These are phyloP conservation scores for Wickerhamomyces strasburgensis DNA, from an alignment of 805 yeast species.

Conservation along the genomic window DNA sequence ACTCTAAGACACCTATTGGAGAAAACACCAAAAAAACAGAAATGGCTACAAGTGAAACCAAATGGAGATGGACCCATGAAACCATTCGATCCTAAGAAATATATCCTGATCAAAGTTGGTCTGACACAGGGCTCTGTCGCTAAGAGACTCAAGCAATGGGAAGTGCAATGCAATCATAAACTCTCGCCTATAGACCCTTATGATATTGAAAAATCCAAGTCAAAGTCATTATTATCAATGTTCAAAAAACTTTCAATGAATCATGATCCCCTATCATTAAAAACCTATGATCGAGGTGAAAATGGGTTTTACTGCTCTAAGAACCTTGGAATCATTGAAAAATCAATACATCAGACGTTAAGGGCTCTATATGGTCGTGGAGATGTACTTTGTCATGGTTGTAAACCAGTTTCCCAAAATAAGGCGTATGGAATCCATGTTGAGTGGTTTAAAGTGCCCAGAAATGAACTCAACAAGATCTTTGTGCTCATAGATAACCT, in stretches of 20 bases:
- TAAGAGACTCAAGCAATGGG: conserved; percentile 23
- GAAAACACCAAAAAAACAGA: conserved; percentile 11
- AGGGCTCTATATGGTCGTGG: conserved; percentile 20
- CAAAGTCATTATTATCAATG: conserved; percentile 2
- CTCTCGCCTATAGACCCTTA: conserved; percentile 15
- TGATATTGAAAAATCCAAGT: not conserved
- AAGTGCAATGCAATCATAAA: conserved; percentile 21
- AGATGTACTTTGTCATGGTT: conserved; percentile 22
- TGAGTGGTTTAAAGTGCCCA: conserved; percentile 25
- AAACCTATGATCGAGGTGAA: conserved; percentile 2
- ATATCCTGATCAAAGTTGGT: conserved; percentile 23
- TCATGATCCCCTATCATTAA: not conserved
- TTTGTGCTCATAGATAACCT: conserved; percentile 15
- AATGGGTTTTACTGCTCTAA: conserved; percentile 16
- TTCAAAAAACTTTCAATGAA: conserved; percentile 7
- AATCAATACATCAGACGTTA: conserved; percentile 14
- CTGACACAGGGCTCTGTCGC: conserved; percentile 19
- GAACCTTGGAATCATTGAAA: conserved; percentile 16
- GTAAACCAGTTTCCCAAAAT: conserved; percentile 8
- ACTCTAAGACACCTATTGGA: conserved; percentile 20
- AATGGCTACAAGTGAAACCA: conserved; percentile 19
- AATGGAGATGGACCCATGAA: not conserved
- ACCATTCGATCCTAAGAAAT: conserved; percentile 19
- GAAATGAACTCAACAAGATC: conserved; percentile 10
- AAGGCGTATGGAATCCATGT: conserved; percentile 17